Evolutionary conservation across 1,139 yeast species (phyloP), one percentile per base, ranked within the genome.

Genomic region (Debaryomycetaceae sp.): DNA sequence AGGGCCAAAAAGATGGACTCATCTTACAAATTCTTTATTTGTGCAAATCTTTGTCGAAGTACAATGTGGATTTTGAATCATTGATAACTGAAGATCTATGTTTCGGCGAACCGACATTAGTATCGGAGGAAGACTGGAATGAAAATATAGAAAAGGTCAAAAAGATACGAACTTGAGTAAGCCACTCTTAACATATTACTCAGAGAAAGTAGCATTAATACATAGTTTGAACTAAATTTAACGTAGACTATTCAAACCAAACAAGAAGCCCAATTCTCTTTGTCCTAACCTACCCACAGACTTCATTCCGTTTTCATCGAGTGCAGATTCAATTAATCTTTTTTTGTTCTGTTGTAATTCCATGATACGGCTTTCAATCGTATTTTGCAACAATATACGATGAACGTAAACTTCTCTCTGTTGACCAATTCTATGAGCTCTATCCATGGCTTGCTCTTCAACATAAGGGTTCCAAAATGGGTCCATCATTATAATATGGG

Each of bases 391-490:
- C 53, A 86, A 73, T 16, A 91, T 63, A 49, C 88, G 73, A 59
- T 89, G 83, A 17, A 91, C 87, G 48, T 62, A 68, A 11, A 91
- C 98, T 33, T 81, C 82, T 41, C 79, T 70, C 28, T 77, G 75
- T 63, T 91, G 98, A 5, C 97, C 96, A 49, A 91, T 87, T 60
- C 98, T 78, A 63, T 92, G 92, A 5, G 94, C 95, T 49, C 98
- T 78, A 59, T 88, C 97, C 77, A 87, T 88, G 0, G 98, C 98
- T 63, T 91, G 98, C 36, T 87, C 95, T 61, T 91, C 98, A 3
- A 91, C 96, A 60, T 76, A 91, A 1, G 97, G 98, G 56, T 91
- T 91, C 98, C 98, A 91, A 58, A 88, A 91, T 13, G 97, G 97
- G 58, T 91, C 98, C 71, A 87, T 76, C 9, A 91, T 76, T 38